Evolutionary conservation across 2,329 filamentous ascomycete species (phyloP).

Genomic region (Calonectria pseudoturangicola): DNA sequence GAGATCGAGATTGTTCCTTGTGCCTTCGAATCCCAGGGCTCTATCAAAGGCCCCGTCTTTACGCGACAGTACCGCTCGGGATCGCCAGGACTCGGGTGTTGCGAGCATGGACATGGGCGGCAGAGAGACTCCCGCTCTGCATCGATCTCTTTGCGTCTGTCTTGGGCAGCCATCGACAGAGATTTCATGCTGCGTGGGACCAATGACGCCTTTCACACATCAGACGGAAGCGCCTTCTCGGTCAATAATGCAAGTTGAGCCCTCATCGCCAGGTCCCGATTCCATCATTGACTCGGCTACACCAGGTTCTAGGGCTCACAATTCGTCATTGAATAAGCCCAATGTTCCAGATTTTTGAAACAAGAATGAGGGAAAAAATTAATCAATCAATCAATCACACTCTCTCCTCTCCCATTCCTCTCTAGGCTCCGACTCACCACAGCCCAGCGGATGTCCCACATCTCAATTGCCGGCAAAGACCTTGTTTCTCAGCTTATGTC

Average conservation of each 20-base stretch:
- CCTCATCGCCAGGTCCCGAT: conserved; percentile 12
- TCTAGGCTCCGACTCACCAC: conserved; percentile 37
- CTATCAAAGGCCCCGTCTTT: conserved; percentile 15
- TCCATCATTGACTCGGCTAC: conserved; percentile 22
- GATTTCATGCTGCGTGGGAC: background rate
- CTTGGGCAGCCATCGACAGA: conserved; percentile 5
- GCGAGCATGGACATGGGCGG: conserved; percentile 21
- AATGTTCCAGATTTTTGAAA: conserved; percentile 40
- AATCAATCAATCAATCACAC: conserved; percentile 23
- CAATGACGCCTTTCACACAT: conserved; percentile 1
- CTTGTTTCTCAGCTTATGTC: background rate
- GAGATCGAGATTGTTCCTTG: conserved; percentile 27
- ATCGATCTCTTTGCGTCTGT: conserved; percentile 24
- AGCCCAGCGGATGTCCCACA: conserved; percentile 42
- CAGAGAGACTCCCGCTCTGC: conserved; percentile 27
- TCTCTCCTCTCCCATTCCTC: conserved; percentile 42
- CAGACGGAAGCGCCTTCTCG: background rate
- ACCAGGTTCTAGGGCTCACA: conserved; percentile 32
- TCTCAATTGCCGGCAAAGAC: conserved; percentile 25
- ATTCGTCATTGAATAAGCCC: conserved; percentile 39
- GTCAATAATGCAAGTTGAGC: conserved; percentile 8
- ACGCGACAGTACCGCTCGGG: conserved; percentile 19
- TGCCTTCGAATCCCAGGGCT: conserved; percentile 13
- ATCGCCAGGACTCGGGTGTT: conserved; percentile 14
- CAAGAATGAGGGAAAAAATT: conserved; percentile 39